Conservation (phyloP, 352 stramenopile species). For the Pythium pyrilobum region DNA sequence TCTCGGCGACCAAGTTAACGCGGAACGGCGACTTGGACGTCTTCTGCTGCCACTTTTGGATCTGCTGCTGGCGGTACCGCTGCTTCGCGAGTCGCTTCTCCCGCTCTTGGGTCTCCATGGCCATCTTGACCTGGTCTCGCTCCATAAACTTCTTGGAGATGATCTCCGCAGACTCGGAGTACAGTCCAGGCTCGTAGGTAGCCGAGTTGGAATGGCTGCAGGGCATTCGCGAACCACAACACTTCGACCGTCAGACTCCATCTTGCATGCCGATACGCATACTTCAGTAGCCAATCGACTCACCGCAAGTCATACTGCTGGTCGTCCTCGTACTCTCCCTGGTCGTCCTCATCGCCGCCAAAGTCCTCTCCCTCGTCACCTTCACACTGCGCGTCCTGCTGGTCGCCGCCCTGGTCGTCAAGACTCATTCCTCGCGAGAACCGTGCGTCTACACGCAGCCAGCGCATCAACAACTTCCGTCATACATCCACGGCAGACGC, state of each 20-base stretch:
- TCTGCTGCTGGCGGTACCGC: constrained; percentile 45
- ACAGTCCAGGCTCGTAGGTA: constrained; percentile 26
- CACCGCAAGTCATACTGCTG: constrained; percentile 3
- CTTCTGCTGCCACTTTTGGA: constrained; percentile 88
- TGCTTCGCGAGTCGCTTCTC: constrained; percentile 54
- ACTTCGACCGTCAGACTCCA: too few relatives aligned
- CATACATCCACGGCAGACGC: too few relatives aligned
- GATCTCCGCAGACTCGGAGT: constrained; percentile 68
- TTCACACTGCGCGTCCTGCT: constrained; percentile 19
- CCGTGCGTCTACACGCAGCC: constrained; percentile 23
- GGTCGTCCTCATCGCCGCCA: constrained; percentile 4
- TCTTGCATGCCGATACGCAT: background rate
- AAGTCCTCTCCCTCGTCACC: constrained; percentile 7
- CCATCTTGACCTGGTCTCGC: constrained; percentile 57
- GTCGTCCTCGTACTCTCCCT: background rate
- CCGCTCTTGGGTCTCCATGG: constrained; percentile 57
- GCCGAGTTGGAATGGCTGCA: constrained; percentile 21
- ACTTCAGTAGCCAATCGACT: background rate
- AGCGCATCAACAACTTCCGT: too few relatives aligned
- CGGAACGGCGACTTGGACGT: constrained; percentile 89
- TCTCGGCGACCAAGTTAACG: constrained; percentile 92
- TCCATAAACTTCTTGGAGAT: constrained; percentile 76
- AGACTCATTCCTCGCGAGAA: constrained; percentile 36
- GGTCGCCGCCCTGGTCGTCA: constrained; percentile 14
- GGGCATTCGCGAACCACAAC: too few relatives aligned